Conservation (phyloP, 2,329 filamentous ascomycete species). For the Grosmannia huntii region DNA sequence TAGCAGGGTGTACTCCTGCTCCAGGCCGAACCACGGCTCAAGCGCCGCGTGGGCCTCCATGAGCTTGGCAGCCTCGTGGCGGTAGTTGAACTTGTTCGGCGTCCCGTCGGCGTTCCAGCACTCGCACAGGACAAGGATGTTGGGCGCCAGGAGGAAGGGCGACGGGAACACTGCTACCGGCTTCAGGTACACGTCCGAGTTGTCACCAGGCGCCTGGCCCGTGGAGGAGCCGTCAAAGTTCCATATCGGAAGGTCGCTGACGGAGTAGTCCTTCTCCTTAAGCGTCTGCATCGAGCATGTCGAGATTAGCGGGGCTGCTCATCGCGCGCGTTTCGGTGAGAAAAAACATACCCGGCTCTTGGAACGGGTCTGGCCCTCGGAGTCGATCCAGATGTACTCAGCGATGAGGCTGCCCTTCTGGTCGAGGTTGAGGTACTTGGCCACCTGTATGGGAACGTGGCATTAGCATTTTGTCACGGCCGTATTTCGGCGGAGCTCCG, state of each 20-base stretch:
- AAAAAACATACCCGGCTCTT: slow-evolving; percentile 76
- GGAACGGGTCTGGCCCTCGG: slow-evolving; percentile 70
- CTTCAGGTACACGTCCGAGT: slow-evolving; percentile 52
- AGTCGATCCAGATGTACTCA: slow-evolving; percentile 61
- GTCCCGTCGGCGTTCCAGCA: slow-evolving; percentile 89
- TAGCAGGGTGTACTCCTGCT: slow-evolving; percentile 94
- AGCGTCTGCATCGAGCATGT: slow-evolving; percentile 7
- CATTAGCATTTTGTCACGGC: slow-evolving; percentile 1
- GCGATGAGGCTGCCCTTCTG: slow-evolving; percentile 84
- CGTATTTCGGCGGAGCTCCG: neutral
- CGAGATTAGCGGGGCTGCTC: neutral
- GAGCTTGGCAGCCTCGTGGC: slow-evolving; percentile 77
- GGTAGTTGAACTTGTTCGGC: slow-evolving; percentile 98
- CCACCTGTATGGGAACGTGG: slow-evolving; percentile 44
- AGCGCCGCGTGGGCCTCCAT: slow-evolving; percentile 78
- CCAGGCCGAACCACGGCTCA: slow-evolving; percentile 93
- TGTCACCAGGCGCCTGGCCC: slow-evolving; percentile 61
- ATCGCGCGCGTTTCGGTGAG: neutral
- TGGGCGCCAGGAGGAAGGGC: slow-evolving; percentile 59
- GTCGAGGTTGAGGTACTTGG: slow-evolving; percentile 83
- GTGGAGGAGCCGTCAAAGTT: slow-evolving; percentile 71
- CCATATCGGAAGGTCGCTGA: slow-evolving; percentile 58
- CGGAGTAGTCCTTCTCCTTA: slow-evolving; percentile 13
- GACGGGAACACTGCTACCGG: slow-evolving; percentile 56
- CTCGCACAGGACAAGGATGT: slow-evolving; percentile 89